Base-by-base conservation (phyloP, 2,329 filamentous ascomycete species). In the Rachicladosporium sp. region DNA sequence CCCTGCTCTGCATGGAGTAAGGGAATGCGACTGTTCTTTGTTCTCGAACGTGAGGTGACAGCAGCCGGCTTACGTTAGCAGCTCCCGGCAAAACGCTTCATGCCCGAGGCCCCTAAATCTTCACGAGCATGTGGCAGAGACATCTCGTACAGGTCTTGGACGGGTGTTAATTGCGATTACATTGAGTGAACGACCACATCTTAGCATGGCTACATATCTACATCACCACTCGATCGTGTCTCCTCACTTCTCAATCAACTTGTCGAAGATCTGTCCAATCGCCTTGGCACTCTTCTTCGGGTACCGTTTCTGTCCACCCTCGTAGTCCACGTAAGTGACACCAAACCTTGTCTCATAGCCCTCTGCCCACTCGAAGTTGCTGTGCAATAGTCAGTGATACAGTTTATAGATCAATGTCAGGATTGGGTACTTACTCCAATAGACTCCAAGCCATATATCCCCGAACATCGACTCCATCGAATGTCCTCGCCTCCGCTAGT, bases 341-440 rank as follows among this genome's bases (percentile, higher is more conserved):
- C 85, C 85, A 53, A 93, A 93, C 31, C 85, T 73, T 33, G 84
- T 91, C 65, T 84, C 79, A 56, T 89, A 93, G 8, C 85, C 85
- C 21, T 93, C 85, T n/a, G 85, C 82, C 83, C 83, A 89, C 62
- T 89, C 84, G 53, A 89, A 89, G 67, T 89, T 89, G 63, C 71
- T 75, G 52, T 40, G 52, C 15, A 35, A n/a, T 15, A n/a, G 15
- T 36, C 33, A 38, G 34, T 35, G 19, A n/a, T 33, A 33, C 32
- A 32, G 21, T 21, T 23, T 29, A 9, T 8, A 41, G 31, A 35
- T 13, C 15, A 34, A 35, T 23, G 42, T 8, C 19, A 36, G 39
- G 41, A 21, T 29, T 15, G 31, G 33, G 29, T 43, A 69, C 69
- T 60, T 65, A 76, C 71, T 93, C 86, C 73, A 93, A 75, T 47